These are phyloP conservation scores for Backusella macrospora DNA, from an alignment of 192 early-diverging fungal species.

Conservation along the genomic window DNA sequence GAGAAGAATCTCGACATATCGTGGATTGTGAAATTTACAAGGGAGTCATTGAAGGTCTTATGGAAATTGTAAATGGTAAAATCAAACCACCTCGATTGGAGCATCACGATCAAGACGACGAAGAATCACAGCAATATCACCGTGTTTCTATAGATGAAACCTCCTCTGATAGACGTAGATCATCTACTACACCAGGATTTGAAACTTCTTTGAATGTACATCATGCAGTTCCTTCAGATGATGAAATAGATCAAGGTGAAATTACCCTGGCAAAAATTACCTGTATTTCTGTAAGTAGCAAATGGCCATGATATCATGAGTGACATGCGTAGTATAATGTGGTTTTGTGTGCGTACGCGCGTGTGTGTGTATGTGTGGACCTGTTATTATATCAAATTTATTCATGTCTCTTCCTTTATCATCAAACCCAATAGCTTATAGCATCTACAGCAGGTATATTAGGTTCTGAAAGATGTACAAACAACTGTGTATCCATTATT, in stretches of 20 bases:
- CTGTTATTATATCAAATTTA: background rate
- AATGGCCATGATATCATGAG: background rate
- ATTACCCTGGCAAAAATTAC: conserved; percentile 41
- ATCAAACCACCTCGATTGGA: conserved; percentile 16
- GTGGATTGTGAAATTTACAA: conserved; percentile 54
- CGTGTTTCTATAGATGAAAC: conserved; percentile 29
- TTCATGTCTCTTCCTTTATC: background rate
- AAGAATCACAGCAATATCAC: background rate
- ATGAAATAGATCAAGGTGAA: conserved; percentile 41
- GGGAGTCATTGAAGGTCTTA: conserved; percentile 53
- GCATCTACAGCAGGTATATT: conserved; percentile 46
- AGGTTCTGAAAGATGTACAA: conserved; percentile 47
- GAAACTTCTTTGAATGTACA: conserved; percentile 11
- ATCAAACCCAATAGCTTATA: conserved; percentile 42
- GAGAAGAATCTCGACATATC: conserved; percentile 27
- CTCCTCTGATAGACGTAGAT: background rate
- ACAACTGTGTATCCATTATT: conserved; percentile 51
- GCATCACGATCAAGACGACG: conserved; percentile 15
- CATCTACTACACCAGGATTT: conserved; percentile 30
- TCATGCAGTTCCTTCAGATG: conserved; percentile 10
- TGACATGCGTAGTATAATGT: background rate
- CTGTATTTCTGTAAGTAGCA: conserved; percentile 38
- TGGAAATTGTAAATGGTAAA: conserved; percentile 30
- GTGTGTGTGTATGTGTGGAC: background rate
- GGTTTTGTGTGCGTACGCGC: background rate